Base-by-base conservation (phyloP, 1,284 basidiomycete genomes). In the Macrocybe sp. region DNA sequence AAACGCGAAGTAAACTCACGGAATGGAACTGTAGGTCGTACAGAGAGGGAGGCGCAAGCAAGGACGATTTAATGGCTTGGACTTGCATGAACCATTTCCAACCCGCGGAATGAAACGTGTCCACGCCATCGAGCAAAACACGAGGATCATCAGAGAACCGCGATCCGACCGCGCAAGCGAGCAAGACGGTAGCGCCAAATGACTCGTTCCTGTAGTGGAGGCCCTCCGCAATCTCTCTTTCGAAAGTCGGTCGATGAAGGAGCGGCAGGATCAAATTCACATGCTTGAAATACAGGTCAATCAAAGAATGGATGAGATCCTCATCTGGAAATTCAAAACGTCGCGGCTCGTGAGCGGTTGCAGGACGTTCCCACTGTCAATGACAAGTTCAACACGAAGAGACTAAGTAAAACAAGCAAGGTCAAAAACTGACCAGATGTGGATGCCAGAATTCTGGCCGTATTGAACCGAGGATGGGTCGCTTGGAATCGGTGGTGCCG, bases 41-140 rank as follows among this genome's bases (percentile, higher is more conserved):
- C 14, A 73, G 48, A 3, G 57, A 59, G 6, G 69, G 68, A 8
- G 70, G 62, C 1, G 52, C 49, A n/a, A 69, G 40, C 5, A 69
- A 59, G 2, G 60, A 59, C 30, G 56, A 63, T 47, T 59, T 64
- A 14, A 67, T 55, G 41, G 61, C 53, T 40, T 83, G 72, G 0
- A 89, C 75, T 47, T 86, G 83, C 31, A 78, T 70, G 54, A 89
- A 84, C 67, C 76, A 92, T 54, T 79, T 81, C 87, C 87, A 91
- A 2, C 89, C 89, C 1, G 75, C 72, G 0, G 84, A 84, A 52
- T 80, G 78, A 44, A 59, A 59, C 11, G 62, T 63, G 7, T 65
- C 64, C 37, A 64, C 57, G 9, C 60, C 72, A 8, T 78, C 74
- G 9, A 73, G 62, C 49, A 78, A 60, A 0, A 86, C 80, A 5